Percentiles rank a stretch among this genome's conserved stretches.
Evolutionary conservation across 495 filamentous ascomycete species (phyloP).

Genomic region (Xylaria palmicola): DNA sequence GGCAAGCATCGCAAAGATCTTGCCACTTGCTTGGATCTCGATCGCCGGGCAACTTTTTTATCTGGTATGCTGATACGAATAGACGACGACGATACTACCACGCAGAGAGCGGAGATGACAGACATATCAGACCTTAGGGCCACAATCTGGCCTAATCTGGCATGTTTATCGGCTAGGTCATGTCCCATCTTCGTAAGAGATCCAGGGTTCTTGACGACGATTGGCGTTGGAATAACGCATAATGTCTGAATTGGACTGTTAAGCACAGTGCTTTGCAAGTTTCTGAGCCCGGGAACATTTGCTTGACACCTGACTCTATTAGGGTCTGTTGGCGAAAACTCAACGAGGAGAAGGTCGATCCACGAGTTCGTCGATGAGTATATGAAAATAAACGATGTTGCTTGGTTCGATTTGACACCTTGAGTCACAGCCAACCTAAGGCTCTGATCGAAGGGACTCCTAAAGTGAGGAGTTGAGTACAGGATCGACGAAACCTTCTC

Average conservation of each 20-base stretch:
- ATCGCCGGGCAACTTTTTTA: background rate
- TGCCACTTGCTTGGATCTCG: constrained; percentile 5
- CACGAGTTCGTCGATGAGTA: constrained; percentile 20
- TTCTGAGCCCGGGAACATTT: constrained; percentile 15
- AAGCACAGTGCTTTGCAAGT: constrained; percentile 2
- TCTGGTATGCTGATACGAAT: constrained; percentile 17
- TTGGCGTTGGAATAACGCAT: constrained; percentile 20
- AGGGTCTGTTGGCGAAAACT: constrained; percentile 24
- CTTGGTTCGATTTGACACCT: constrained; percentile 12
- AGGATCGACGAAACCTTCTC: constrained; percentile 25
- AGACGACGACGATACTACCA: constrained; percentile 8
- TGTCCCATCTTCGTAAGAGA: constrained; percentile 12
- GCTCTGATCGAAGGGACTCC: constrained; percentile 20
- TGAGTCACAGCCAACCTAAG: constrained; percentile 22
- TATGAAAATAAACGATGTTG: constrained; percentile 25
- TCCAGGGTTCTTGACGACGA: constrained; percentile 12
- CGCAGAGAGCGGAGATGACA: constrained; percentile 22
- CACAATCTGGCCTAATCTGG: constrained; percentile 25
- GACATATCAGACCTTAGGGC: constrained; percentile 22
- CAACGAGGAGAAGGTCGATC: constrained; percentile 35
- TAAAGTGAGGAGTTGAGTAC: constrained; percentile 27
- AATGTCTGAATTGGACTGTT: constrained; percentile 14
- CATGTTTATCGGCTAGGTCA: constrained; percentile 12
- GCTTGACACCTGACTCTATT: constrained; percentile 22
- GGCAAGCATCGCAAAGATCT: constrained; percentile 10